Base-by-base conservation (phyloP, 306 rosid species). In the Luffa aegyptiaca region DNA sequence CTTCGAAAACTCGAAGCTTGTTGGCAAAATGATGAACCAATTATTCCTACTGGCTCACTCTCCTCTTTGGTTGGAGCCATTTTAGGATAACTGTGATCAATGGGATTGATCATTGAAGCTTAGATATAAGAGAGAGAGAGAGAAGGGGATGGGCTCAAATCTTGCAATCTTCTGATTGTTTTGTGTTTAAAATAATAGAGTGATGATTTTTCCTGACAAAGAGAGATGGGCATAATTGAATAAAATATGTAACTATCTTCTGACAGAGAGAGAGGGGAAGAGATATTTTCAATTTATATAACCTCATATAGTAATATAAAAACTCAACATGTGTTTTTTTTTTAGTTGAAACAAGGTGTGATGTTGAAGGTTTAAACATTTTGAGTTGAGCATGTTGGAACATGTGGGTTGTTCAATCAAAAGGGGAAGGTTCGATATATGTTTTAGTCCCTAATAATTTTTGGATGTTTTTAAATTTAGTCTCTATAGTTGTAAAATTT, bases 31-130 rank as follows among this genome's bases (percentile, higher is more conserved):
- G 96, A 91, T 41, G 90, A 82, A 73, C 88, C 97, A 75, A 85
- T 81, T 10, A 35, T 63, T 77, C 90, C 88, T 18, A 82, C 69
- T 26, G 91, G 85, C 85, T 88, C 91, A 75, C 83, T 86, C 53
- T 90, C 94, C 41, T 83, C 83, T 16, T 69, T 42, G 75, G 84
- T 85, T 72, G 86, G 88, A 37, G 88, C 87, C 88, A 88, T 87
- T 39, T 76, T 81, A 18, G 21, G 45, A 37, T 12, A 36, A 37
- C 20, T 16, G 9, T 16, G n/a, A 65, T 36, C 8, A 62, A 61
- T 33, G 13, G 64, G 31, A 26, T 26, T 26, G 31, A 26, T 26
- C 31, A 26, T 4, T 66, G 9, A 66, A 41, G 45, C 12, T 41
- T 51, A 66, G 48, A 8, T 68, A 41, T 6, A 18, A 41, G 74